Percentiles rank a stretch among this genome's conserved stretches.
These are phyloP conservation scores for Pichia sp. DNA, from an alignment of 1,139 yeast species.

Conservation along the genomic window DNA sequence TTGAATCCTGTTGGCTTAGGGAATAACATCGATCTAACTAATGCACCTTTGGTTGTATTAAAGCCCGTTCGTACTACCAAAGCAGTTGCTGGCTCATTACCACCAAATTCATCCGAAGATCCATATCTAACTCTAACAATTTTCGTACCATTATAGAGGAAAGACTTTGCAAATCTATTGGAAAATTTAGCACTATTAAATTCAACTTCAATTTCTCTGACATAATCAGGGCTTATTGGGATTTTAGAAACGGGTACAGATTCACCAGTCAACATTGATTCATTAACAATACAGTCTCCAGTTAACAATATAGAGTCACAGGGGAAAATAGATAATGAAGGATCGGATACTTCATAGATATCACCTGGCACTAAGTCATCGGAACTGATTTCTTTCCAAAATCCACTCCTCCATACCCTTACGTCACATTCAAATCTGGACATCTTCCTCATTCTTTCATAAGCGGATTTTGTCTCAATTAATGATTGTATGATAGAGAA, in stretches of 20 bases:
- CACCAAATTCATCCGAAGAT: conserved; percentile 26
- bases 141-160: conserved; percentile 81
- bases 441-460: conserved; percentile 63
- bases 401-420: conserved; percentile 86
- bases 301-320: conserved; percentile 82
- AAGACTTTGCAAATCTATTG: conserved; percentile 62
- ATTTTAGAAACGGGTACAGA: conserved; percentile 90
- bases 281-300: conserved; percentile 92
- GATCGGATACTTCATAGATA: conserved; percentile 72
- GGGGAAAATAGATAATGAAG: conserved; percentile 64
- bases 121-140: conserved; percentile 73
- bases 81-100: conserved; percentile 73
- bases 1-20: conserved; percentile 94
- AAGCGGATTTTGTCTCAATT: conserved; percentile 72
- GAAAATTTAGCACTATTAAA: conserved; percentile 51
- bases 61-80: conserved; percentile 87
- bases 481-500: conserved; percentile 74
- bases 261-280: conserved; percentile 56
- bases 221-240: conserved; percentile 57
- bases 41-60: conserved; percentile 91
- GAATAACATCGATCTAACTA: conserved; percentile 89
- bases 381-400: conserved; percentile 80
- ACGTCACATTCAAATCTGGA: conserved; percentile 72
- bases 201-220: conserved; percentile 46
- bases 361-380: conserved; percentile 95